Evolutionary conservation across 2,329 filamentous ascomycete genomes (phyloP), one percentile per base, ranked within the genome.

Genomic region (Penicillium polonicum): DNA sequence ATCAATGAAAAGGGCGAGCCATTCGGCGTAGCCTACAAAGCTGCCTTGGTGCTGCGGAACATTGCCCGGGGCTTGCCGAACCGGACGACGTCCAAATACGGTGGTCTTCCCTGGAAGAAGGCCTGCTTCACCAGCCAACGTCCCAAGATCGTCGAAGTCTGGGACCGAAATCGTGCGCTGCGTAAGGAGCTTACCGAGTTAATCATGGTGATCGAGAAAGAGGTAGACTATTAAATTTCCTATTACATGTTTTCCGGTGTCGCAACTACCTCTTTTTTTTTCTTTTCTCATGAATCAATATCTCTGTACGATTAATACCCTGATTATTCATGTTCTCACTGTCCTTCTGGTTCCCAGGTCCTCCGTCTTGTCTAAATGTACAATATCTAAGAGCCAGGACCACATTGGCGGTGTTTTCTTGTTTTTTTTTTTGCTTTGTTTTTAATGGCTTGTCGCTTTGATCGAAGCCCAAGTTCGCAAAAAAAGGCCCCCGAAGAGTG

Each of bases 41-140:
- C 78, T 29, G 72, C 76, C 7, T 65, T 81, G 45, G 74, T 81
- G 3, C 60, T 81, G 62, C 75, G 78, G 42, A 81, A 81, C 50
- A 68, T 81, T 29, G 75, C 78, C 10, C 67, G 75, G 10, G 77
- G 78, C 58, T 68, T 78, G 4, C 75, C 76, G 0, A 70, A 69
- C 48, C 70, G 69, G 3, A 67, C 65, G 13, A 66, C 70, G 0
- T 63, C 68, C 0, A 62, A 68, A 50, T 67, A 70, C 35, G 64
- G 70, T 19, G 65, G 67, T 5, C 64, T 75, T 39, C 67, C 73
- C 5, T 76, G 74, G 74, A 76, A 74, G 61, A 72, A 75, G 48
- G 71, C 72, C 5, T 69, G 73, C 27, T 78, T 77, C 57, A 56
- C 75, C n/a, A 74, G 71, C 56, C 72, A 75, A 29, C 70, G 74